Conservation (phyloP, 768 basidiomycete species). For the Mycena vulgaris region DNA sequence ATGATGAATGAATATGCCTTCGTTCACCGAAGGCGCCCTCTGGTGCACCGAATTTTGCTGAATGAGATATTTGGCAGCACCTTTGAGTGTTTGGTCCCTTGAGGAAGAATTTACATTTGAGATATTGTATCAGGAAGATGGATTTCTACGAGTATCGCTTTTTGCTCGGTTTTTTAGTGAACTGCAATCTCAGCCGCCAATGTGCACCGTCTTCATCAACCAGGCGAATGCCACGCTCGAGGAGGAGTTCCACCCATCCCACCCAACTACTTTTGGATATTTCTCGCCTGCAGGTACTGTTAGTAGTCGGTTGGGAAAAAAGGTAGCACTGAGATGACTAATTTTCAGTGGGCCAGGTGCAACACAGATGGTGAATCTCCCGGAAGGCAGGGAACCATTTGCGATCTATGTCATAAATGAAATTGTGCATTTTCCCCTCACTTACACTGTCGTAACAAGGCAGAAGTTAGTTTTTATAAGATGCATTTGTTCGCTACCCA, state of each 20-base stretch:
- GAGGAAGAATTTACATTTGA: no score
- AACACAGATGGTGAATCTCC: constrained; percentile 1
- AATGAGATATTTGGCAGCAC: no score
- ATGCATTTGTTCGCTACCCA: neutral
- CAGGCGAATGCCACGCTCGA: constrained; percentile 9
- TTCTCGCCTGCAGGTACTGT: neutral
- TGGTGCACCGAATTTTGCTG: no score
- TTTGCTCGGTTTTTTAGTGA: no score
- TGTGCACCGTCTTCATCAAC: neutral
- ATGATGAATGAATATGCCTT: no score
- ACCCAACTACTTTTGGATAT: constrained; percentile 10
- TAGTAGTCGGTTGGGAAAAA: no score
- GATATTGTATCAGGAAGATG: no score
- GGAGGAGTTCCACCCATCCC: constrained; percentile 6
- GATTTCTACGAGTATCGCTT: no score
- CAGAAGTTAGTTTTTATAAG: neutral
- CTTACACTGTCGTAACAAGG: neutral
- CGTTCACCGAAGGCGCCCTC: no score
- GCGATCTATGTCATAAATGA: neutral
- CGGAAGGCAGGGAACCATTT: constrained; percentile 12
- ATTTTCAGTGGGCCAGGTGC: neutral
- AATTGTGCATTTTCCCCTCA: neutral
- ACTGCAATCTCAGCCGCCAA: constrained; percentile 19
- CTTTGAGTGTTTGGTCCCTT: no score
- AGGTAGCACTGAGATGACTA: no score